These are phyloP conservation scores for Lumnitzera racemosa DNA, from an alignment of 345 rosid genomes.

Conservation along the genomic window DNA sequence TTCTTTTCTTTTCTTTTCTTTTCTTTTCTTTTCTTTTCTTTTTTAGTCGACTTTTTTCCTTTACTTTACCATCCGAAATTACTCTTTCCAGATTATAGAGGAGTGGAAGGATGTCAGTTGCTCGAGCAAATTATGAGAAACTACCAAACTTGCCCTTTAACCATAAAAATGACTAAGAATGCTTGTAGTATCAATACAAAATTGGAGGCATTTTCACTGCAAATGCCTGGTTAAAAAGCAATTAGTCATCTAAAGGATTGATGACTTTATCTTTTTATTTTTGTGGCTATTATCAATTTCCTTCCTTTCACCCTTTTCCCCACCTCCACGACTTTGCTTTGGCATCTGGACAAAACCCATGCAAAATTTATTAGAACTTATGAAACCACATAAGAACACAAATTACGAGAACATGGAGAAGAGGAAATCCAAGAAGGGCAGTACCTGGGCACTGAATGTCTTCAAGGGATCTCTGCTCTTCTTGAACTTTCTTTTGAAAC, in stretches of 20 bases:
- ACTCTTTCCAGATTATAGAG: no score
- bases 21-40: no score
- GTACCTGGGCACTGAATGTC: conserved; percentile 44
- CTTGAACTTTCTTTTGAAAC: conserved; percentile 39
- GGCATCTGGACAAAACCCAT: conserved; percentile 19
- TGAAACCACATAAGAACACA: background rate
- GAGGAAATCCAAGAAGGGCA: background rate
- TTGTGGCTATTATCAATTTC: conserved; percentile 12
- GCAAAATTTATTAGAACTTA: background rate
- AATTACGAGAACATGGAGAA: background rate
- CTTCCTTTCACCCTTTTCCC: conserved; percentile 23
- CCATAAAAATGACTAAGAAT: no score
- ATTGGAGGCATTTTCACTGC: background rate
- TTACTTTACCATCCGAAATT: no score
- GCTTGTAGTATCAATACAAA: conserved; percentile 3
- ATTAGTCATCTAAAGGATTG: background rate
- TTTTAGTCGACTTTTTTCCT: no score
- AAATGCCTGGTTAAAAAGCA: background rate
- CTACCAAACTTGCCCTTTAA: no score
- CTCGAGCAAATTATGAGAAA: no score
- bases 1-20: no score
- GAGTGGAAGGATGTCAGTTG: no score
- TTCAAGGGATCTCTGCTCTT: conserved; percentile 60
- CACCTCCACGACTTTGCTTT: conserved; percentile 25
- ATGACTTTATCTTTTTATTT: conserved; percentile 23